Percentiles rank a stretch among this genome's conserved stretches.
Evolutionary conservation across 179 eudicot genomes (phyloP).

Genomic region (Corrigiola litoralis): DNA sequence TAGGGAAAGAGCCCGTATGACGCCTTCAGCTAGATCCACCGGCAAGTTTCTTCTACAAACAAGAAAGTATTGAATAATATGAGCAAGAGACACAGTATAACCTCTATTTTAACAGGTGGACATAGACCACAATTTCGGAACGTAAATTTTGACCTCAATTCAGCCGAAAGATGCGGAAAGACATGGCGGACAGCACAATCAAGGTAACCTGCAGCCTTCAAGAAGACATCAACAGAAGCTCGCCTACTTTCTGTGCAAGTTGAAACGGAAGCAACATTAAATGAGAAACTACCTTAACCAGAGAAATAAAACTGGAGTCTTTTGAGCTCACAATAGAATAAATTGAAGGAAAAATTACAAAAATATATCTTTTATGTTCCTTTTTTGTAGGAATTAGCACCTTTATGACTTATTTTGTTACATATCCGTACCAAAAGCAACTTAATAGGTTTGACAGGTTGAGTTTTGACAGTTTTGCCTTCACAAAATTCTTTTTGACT

Average conservation of each 20-base stretch:
- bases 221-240: slow-evolving; percentile 79
- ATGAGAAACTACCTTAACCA: too few relatives aligned
- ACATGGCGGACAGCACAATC: slow-evolving; percentile 93
- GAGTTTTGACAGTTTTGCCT: too few relatives aligned
- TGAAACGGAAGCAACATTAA: too few relatives aligned
- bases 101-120: slow-evolving; percentile 2
- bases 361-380: too few relatives aligned
- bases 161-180: slow-evolving; percentile 72
- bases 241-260: slow-evolving; percentile 68
- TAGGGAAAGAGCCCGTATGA: slow-evolving; percentile 84
- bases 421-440: too few relatives aligned
- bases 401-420: too few relatives aligned
- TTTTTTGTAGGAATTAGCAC: too few relatives aligned
- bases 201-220: slow-evolving; percentile 97
- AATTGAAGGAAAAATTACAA: too few relatives aligned
- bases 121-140: background rate
- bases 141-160: slow-evolving; percentile 54
- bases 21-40: slow-evolving; percentile 95
- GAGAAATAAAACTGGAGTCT: too few relatives aligned
- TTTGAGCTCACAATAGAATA: background rate
- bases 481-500: too few relatives aligned
- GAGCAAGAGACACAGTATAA: slow-evolving; percentile 13
- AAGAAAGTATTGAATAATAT: slow-evolving; percentile 13
- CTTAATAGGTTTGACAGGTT: too few relatives aligned
- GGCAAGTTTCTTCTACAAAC: slow-evolving; percentile 81